Evolutionary conservation across 495 filamentous ascomycete genomes (phyloP), one percentile per base, ranked within the genome.

Genomic region (Chlorociboria aeruginascens): DNA sequence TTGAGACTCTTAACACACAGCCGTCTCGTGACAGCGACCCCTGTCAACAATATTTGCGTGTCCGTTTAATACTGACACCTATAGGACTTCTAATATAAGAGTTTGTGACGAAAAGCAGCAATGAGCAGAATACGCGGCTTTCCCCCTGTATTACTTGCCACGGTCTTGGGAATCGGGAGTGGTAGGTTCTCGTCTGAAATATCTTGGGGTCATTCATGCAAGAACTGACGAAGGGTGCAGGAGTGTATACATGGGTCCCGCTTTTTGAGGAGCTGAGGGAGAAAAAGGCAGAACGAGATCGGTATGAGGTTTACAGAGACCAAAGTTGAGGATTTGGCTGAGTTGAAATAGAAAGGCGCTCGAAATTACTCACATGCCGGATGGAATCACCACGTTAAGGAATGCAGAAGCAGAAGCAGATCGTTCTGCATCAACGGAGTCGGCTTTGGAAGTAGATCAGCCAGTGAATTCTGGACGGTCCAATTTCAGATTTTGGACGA

Each of bases 161-260:
- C 54, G 3, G 44, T 43, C 16, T 41, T 56, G 51, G 61, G 54
- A 12, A 52, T 63, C 34, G 31, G 16, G 28, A 56, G 54, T 40
- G 52, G 54, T 60, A 54, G 46, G 37, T 46, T 33, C 10, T 20
- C 13, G 13, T 8, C n/a, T 13, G 25, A 13, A 34, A 30, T 36
- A 25, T 39, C 16, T 12, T 32, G 28, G 25, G n/a, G 7, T 43
- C 2, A n/a, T 11, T 25, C n/a, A 25, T 25, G 8, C 38, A 10
- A 20, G 16, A 2, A 32, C 33, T 43, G 12, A 32, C 32, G 40
- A 20, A 32, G 8, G 13, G n/a, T n/a, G 9, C 46, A 74, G 71
- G 67, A 13, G 62, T 64, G 43, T 71, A 67, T 50, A 59, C 63
- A 3, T 70, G 73, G 49, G 56, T 59, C 12, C 68, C 70, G 7